Conservation (phyloP, 345 rosid species). For the Streptanthus diversifolius region DNA sequence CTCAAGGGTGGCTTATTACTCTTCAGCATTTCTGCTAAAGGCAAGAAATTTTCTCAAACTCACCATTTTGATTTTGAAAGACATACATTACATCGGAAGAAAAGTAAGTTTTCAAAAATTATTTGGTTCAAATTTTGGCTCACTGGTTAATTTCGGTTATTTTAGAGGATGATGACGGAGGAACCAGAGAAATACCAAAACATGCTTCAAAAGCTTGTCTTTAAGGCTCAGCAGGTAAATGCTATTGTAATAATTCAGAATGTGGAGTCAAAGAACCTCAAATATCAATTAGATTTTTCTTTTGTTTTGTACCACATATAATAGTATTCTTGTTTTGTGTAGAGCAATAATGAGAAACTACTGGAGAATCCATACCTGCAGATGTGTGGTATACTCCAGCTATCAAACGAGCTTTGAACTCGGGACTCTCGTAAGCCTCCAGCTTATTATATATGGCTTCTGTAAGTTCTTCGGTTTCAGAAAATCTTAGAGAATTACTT, state of each 20-base stretch:
- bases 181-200: constrained; percentile 88
- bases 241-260: neutral
- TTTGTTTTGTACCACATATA: constrained; percentile 1
- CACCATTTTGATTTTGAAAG: constrained; percentile 5
- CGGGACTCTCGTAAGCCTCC: constrained; percentile 16
- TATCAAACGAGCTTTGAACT: constrained; percentile 61
- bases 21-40: constrained; percentile 95
- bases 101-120: neutral
- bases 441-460: constrained; percentile 19
- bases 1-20: constrained; percentile 94
- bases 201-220: constrained; percentile 92
- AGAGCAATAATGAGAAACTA: constrained; percentile 97
- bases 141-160: constrained; percentile 17
- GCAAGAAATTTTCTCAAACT: constrained; percentile 42
- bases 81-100: neutral
- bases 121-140: constrained; percentile 14
- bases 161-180: constrained; percentile 99
- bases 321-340: constrained; percentile 24
- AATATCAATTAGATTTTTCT: neutral
- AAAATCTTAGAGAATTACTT: constrained; percentile 20
- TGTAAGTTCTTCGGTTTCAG: constrained; percentile 13
- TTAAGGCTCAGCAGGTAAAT: constrained; percentile 93
- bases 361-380: constrained; percentile 97
- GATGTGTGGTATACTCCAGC: constrained; percentile 94
- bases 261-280: neutral